Evolutionary conservation across 352 stramenopile genomes (phyloP).

Genomic region (Phytophthora aleatoria): DNA sequence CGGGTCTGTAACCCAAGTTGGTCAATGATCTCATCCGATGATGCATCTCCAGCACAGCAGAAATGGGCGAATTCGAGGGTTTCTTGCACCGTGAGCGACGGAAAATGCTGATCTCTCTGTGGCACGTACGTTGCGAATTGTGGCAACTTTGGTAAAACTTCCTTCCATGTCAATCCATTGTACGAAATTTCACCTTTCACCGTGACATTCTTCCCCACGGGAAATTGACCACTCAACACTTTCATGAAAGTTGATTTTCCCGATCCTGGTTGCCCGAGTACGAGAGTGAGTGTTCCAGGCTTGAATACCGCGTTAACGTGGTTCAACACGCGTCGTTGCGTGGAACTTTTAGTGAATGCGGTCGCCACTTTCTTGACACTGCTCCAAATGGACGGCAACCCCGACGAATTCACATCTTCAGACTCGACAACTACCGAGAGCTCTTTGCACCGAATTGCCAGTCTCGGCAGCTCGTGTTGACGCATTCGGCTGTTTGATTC

Average conservation of each 20-base stretch:
- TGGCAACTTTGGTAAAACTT: conserved; percentile 31
- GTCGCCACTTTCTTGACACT: conserved; percentile 22
- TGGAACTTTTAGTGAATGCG: conserved; percentile 11
- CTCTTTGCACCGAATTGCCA: conserved; percentile 43
- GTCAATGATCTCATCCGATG: conserved; percentile 33
- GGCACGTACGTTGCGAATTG: conserved; percentile 44
- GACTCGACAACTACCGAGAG: conserved; percentile 26
- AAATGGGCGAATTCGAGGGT: conserved; percentile 66
- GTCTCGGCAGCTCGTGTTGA: conserved; percentile 6
- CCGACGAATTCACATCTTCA: conserved; percentile 4
- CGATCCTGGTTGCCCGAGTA: conserved; percentile 16
- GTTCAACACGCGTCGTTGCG: conserved; percentile 21
- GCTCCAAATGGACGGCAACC: conserved; percentile 33
- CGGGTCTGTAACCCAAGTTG: conserved; percentile 41
- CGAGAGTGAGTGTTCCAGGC: conserved; percentile 23
- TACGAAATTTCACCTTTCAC: conserved; percentile 36
- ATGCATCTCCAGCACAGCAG: conserved; percentile 36
- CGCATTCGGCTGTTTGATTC: not conserved
- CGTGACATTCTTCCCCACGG: conserved; percentile 33
- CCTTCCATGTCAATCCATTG: conserved; percentile 28
- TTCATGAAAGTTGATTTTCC: conserved; percentile 46
- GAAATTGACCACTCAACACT: conserved; percentile 38
- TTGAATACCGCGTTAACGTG: conserved; percentile 37
- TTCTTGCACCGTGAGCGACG: conserved; percentile 88
- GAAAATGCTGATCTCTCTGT: conserved; percentile 73